A percentile compares a stretch with the other conserved stretches of the same genome.
These are phyloP conservation scores for Cronartium ribicola DNA, from an alignment of 1,284 basidiomycete genomes.

Conservation along the genomic window DNA sequence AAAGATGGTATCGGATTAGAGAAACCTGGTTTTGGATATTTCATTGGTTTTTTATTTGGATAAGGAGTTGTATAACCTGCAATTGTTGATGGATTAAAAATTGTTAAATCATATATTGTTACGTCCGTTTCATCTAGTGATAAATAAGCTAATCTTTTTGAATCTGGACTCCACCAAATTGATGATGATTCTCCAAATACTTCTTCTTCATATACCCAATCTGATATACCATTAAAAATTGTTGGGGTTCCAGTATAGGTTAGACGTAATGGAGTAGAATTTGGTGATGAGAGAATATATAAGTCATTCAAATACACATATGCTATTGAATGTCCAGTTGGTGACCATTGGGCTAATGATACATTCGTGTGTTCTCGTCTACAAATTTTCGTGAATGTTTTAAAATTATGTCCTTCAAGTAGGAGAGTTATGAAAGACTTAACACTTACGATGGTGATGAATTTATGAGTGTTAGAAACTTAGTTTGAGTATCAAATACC, in stretches of 20 bases:
- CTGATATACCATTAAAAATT: slow-evolving; percentile 87
- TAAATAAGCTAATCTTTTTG: slow-evolving; percentile 74
- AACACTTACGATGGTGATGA: too few species aligned
- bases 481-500: slow-evolving; percentile 65
- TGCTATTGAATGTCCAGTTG: slow-evolving; percentile 71
- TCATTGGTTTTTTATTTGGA: slow-evolving; percentile 70
- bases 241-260: slow-evolving; percentile 75
- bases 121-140: slow-evolving; percentile 82
- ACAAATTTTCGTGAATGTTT: too few species aligned
- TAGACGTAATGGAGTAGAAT: slow-evolving; percentile 64
- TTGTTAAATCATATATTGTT: slow-evolving; percentile 75
- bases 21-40: slow-evolving; percentile 82
- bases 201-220: slow-evolving; percentile 60
- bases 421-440: too few species aligned
- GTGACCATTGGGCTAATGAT: slow-evolving; percentile 77
- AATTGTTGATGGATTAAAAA: slow-evolving; percentile 74
- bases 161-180: slow-evolving; percentile 87
- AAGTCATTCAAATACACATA: slow-evolving; percentile 78
- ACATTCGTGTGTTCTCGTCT: slow-evolving; percentile 64
- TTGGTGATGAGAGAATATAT: slow-evolving; percentile 66
- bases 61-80: slow-evolving; percentile 69
- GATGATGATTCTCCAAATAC: slow-evolving; percentile 70
- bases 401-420: too few species aligned
- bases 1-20: slow-evolving; percentile 79
- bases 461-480: too few species aligned